Conservation (phyloP, 1,139 yeast genomes). For the Yamadazyma membranifaciens region DNA sequence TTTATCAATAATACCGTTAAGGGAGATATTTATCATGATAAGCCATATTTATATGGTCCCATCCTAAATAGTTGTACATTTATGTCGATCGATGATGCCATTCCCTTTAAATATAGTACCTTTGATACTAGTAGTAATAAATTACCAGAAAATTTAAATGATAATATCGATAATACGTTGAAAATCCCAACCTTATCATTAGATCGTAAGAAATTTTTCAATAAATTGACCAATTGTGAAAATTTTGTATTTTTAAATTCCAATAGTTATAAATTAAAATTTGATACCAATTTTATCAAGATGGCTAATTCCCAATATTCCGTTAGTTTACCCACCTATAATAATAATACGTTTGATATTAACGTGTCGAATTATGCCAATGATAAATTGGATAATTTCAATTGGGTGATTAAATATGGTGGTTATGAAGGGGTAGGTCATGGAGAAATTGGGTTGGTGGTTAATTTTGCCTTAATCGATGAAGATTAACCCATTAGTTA, state of each 20-base stretch:
- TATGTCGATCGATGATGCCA: conserved; percentile 21
- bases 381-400: conserved; percentile 42
- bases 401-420: conserved; percentile 42
- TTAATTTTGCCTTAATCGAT: conserved; percentile 39
- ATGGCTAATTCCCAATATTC: conserved; percentile 41
- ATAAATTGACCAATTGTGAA: conserved; percentile 27
- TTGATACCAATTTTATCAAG: conserved; percentile 43
- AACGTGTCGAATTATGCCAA: conserved; percentile 41
- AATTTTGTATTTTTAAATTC: conserved; percentile 29
- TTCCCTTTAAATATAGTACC: conserved; percentile 14
- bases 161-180: conserved; percentile 18
- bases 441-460: conserved; percentile 36
- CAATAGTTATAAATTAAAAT: conserved; percentile 29
- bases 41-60: conserved; percentile 62
- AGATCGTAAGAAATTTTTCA: conserved; percentile 36
- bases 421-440: conserved; percentile 38
- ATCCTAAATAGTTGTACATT: conserved; percentile 58
- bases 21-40: conserved; percentile 61
- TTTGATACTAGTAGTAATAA: conserved; percentile 13
- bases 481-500: conserved; percentile 20
- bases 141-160: conserved; percentile 22
- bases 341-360: conserved; percentile 38
- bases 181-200: conserved; percentile 26
- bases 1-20: conserved; percentile 61
- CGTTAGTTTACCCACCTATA: conserved; percentile 41